Conservation (phyloP, 495 filamentous ascomycete species). For the Aspergillus olivimuriae region DNA sequence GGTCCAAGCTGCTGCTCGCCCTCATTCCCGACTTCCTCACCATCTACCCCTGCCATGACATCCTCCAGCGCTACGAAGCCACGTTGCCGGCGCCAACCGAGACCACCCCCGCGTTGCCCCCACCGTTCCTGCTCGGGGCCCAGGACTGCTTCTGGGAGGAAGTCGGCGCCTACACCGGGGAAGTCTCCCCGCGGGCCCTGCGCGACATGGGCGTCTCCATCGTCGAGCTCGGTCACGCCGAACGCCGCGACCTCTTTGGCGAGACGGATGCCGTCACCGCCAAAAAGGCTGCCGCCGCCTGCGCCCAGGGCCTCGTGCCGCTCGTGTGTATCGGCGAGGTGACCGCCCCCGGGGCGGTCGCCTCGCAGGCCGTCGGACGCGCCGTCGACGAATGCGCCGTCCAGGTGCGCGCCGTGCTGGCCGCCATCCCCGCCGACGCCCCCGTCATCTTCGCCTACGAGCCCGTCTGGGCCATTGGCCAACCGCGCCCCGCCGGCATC, state of each 20-base stretch:
- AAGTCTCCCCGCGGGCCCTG: conserved; percentile 63
- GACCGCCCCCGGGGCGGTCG: conserved; percentile 38
- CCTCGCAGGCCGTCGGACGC: conserved; percentile 44
- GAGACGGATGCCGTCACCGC: conserved; percentile 61
- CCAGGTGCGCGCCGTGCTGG: conserved; percentile 58
- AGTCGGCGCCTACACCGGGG: conserved; percentile 66
- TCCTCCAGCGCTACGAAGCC: conserved; percentile 36
- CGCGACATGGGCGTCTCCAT: conserved; percentile 58
- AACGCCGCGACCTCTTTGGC: conserved; percentile 60
- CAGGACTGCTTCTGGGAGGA: conserved; percentile 64
- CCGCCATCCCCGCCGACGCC: conserved; percentile 46
- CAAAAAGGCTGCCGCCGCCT: conserved; percentile 60
- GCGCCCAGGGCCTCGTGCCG: conserved; percentile 63
- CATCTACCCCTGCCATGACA: conserved; percentile 48
- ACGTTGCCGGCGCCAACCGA: conserved; percentile 15
- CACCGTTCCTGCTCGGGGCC: conserved; percentile 57
- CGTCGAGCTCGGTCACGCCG: conserved; percentile 76
- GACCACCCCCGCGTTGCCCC: conserved; percentile 22
- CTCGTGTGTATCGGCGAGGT: conserved; percentile 76
- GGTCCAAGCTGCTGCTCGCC: conserved; percentile 78
- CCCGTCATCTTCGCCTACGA: conserved; percentile 84
- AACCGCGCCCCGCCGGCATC: conserved; percentile 59
- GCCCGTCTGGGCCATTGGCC: conserved; percentile 85
- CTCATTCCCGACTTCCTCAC: conserved; percentile 74
- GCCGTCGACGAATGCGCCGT: conserved; percentile 59